These are phyloP conservation scores for Asterochloris erici DNA, from an alignment of 139 green algal genomes.

Conservation along the genomic window DNA sequence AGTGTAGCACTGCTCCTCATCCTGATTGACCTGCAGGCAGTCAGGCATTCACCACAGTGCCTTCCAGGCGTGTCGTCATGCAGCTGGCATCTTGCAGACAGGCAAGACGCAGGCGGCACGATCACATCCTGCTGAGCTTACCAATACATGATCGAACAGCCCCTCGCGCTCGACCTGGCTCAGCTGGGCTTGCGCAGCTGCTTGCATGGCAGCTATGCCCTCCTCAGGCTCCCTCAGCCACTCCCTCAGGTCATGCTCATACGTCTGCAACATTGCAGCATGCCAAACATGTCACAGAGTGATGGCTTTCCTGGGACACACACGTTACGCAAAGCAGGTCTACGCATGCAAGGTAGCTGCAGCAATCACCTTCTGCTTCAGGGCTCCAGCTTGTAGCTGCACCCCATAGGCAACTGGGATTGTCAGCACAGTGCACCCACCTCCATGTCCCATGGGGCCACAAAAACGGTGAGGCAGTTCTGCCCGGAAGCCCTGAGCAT, in stretches of 20 bases:
- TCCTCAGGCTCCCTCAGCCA: conserved; percentile 50
- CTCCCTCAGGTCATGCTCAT: conserved; percentile 28
- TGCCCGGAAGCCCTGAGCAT: conserved; percentile 37
- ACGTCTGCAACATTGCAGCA: conserved; percentile 25
- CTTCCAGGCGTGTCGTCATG: too few species aligned
- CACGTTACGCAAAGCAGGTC: too few species aligned
- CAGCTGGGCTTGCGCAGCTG: conserved; percentile 21
- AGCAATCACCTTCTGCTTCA: too few species aligned
- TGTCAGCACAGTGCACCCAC: neutral
- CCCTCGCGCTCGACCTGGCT: neutral
- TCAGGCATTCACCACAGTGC: too few species aligned
- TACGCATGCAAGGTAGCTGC: too few species aligned
- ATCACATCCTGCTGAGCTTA: conserved; percentile 26
- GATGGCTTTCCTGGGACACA: too few species aligned
- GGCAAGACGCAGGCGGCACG: neutral
- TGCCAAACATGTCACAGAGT: too few species aligned
- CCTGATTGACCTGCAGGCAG: too few species aligned
- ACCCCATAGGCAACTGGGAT: too few species aligned
- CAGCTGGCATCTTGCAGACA: too few species aligned
- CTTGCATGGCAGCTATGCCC: conserved; percentile 37
- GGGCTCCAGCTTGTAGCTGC: too few species aligned
- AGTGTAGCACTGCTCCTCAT: too few species aligned
- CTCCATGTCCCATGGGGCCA: conserved; percentile 41
- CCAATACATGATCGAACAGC: conserved; percentile 45
- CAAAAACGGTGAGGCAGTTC: conserved; percentile 67